Base-by-base conservation (phyloP, 83 land plant species). In the Thuja plicata region DNA sequence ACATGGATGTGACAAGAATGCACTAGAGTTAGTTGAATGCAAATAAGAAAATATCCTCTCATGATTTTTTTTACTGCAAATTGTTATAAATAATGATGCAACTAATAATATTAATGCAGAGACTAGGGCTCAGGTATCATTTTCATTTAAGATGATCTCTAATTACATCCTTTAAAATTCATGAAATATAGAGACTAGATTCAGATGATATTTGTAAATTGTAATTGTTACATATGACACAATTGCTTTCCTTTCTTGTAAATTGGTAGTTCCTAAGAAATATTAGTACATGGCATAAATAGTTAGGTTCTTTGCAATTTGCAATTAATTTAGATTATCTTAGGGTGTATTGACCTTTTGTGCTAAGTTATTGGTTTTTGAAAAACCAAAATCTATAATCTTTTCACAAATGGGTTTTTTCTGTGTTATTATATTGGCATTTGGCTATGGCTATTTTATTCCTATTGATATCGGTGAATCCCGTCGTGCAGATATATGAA, bases 401-500 rank as follows among this genome's bases (percentile, higher is more conserved):
- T 74, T 74, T 34, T 32, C 34, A 74, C 78, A 32, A 32, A 74
- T 74, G 35, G 35, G 38, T 32, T 74, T 74, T 74, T 12, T 2
- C 38, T 74, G 30, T 74, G 34, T 35, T 34, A 34, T 74, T 74
- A 8, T 74, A 12, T 74, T 74, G 17, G 78, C 38, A 66, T 66
- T 66, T 66, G 6, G 30, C 9, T 66, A 60, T 60, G 70, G 17
- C 71, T 74, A 34, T 74, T 12, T 74, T 74, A 34, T 11, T 32
- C 1, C 12, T 34, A 34, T 84, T 84, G 86, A 48, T 43, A 84
- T 48, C 2, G 0, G 30, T 84, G n/a, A 84, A 27, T 10, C 19
- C 34, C 30, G n/a, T 43, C 4, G 10, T 73, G 79, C 52, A 87
- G 88, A n/a, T 17, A 87, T 30, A 66, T 41, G 91, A 92, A 54